Evolutionary conservation across 495 filamentous ascomycete species (phyloP).

Genomic region (Xeromyces bisporus): DNA sequence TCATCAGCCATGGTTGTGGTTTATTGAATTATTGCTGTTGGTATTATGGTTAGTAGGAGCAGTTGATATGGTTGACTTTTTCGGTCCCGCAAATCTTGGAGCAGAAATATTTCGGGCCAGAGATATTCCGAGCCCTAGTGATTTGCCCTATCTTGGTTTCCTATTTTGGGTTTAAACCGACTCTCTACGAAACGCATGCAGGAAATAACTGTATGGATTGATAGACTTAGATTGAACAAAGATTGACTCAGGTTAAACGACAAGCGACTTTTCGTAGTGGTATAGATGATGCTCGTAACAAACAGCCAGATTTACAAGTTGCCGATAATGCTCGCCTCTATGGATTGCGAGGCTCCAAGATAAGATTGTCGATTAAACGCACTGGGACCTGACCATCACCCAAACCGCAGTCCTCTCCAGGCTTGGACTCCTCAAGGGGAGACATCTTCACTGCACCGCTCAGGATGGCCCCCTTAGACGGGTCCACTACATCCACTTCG

Average conservation of each 20-base stretch:
- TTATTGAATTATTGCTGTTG: background rate
- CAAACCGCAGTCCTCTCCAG: conserved; percentile 51
- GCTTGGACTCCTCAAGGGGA: conserved; percentile 48
- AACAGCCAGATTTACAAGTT: background rate
- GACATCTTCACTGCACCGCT: conserved; percentile 86
- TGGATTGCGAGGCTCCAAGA: conserved; percentile 35
- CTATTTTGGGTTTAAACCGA: conserved; percentile 8
- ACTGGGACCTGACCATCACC: conserved; percentile 59
- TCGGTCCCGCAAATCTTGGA: conserved; percentile 15
- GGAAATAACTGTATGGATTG: too few relatives aligned
- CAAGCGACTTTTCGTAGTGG: too few relatives aligned
- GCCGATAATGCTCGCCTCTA: background rate
- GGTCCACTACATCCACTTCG: conserved; percentile 54
- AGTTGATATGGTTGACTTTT: conserved; percentile 17
- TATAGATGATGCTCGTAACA: too few relatives aligned
- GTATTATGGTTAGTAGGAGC: background rate
- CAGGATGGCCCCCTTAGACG: conserved; percentile 55
- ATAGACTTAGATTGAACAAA: too few relatives aligned
- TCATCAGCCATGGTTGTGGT: conserved; percentile 72
- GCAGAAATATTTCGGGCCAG: too few relatives aligned
- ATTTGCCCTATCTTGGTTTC: conserved; percentile 19
- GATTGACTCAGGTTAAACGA: too few relatives aligned
- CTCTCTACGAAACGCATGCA: too few relatives aligned
- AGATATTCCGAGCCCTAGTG: conserved; percentile 14
- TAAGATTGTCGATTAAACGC: conserved; percentile 86